phyloP scores from a whole-genome alignment of 2,329 filamentous ascomycete species.

The Trichoderma brevicompactum region DNA sequence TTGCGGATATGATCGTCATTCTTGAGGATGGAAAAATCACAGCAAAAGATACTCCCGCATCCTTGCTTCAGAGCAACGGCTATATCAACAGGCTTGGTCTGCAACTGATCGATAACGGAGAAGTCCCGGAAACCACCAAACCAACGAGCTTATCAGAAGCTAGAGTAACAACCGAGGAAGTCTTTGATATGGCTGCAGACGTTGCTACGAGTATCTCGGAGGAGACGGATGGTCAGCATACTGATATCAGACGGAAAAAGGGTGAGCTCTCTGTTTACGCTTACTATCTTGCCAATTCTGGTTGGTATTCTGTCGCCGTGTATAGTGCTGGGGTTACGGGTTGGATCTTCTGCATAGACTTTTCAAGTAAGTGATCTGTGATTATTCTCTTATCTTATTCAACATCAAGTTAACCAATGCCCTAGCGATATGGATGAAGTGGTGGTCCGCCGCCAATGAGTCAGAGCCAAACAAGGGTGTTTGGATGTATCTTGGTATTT shows the following conservation, averaged over 20 bases:
- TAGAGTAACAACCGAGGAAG: not conserved
- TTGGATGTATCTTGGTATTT: slow-evolving; percentile 23
- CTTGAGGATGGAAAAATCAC: slow-evolving; percentile 11
- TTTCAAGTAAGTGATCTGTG: slow-evolving; percentile 19
- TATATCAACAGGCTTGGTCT: slow-evolving; percentile 21
- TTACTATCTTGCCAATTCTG: slow-evolving; percentile 23
- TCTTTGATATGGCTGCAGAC: slow-evolving; percentile 19
- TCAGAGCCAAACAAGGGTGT: slow-evolving; percentile 20
- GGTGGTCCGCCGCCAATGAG: slow-evolving; percentile 27
- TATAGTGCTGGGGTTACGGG: not conserved
- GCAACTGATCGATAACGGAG: not conserved
- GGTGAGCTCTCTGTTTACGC: slow-evolving; percentile 24
- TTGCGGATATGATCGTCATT: slow-evolving; percentile 18
- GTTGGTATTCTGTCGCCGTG: slow-evolving; percentile 13
- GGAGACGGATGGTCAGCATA: slow-evolving; percentile 16
- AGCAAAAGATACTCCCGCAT: not conserved
- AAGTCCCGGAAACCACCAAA: not conserved
- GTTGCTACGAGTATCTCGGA: not conserved
- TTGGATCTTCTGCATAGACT: slow-evolving; percentile 26
- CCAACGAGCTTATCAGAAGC: not conserved
- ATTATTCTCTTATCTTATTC: not conserved
- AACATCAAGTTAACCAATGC: too few species aligned
- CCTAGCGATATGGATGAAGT: slow-evolving; percentile 27
- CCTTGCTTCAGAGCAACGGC: slow-evolving; percentile 14
- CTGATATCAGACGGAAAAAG: slow-evolving; percentile 24